phyloP scores from a whole-genome alignment of 176 grass and related monocot genomes.

The Aegilops longissima region DNA sequence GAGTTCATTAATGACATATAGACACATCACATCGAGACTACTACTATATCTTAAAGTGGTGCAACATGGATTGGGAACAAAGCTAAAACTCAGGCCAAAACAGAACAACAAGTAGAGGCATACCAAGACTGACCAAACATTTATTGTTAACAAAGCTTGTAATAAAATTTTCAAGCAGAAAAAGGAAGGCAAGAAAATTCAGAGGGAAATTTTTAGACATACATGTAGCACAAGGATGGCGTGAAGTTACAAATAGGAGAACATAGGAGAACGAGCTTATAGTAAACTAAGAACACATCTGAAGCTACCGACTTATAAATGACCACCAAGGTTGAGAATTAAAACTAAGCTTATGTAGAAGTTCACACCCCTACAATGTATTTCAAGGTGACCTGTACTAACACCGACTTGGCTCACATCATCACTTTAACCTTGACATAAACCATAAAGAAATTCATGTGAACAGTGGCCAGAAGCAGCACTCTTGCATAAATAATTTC shows the following conservation, averaged over 20 bases:
- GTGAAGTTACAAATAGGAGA: neutral
- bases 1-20: neutral
- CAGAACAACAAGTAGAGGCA: no score
- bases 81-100: neutral
- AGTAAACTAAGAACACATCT: neutral
- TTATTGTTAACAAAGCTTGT: neutral
- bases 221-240: neutral
- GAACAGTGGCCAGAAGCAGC: neutral
- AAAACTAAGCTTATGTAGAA: neutral
- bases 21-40: neutral
- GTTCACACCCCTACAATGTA: neutral
- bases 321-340: neutral
- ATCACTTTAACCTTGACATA: neutral
- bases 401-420: neutral
- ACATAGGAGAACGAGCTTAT: neutral
- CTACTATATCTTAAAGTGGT: neutral
- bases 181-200: neutral
- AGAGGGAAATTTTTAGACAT: neutral
- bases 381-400: neutral
- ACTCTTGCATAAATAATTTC: neutral
- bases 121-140: neutral
- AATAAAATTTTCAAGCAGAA: neutral
- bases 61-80: neutral
- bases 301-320: neutral
- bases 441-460: neutral